Base-by-base conservation (phyloP, 768 basidiomycete genomes). In the Boletus huronensis region DNA sequence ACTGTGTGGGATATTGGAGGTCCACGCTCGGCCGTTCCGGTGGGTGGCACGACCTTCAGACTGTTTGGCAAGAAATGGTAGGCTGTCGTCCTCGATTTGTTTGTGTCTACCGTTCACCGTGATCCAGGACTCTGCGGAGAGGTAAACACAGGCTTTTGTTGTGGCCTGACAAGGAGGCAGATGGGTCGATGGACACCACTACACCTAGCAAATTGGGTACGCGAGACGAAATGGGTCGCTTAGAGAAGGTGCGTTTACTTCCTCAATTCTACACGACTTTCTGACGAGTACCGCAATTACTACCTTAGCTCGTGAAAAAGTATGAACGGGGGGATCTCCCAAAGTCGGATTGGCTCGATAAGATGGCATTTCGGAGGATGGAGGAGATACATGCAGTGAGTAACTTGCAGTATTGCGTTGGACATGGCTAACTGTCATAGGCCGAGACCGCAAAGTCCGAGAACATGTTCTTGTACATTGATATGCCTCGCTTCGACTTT, bases 1-100 rank as follows among this genome's bases (percentile, higher is more conserved):
- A 98, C 97, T 0, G 87, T 98, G 7, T 98, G 93, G 90, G 95
- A 98, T 66, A 94, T 94, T 54, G 88, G 85, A 35, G 89, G 90
- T 0, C 87, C 93, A 23, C 81, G 91, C 7, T 76, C 80, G 43
- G 85, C 91, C 2, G 77, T 83, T 17, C 90, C 94, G 6, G 87
- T 98, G 5, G 97, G 96, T 29, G 96, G 95, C 1, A 84, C 93
- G 3, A 97, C 93, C 0, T 88, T 98, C 66, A 79, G 83, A 19
- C 63, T 99, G 36, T 99, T 99, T 70, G 88, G 93, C 14, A 90
- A 91, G 82, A 97, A 98, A 76, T 88, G 88, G 94, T 90, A 56
- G 80, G 70, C 1, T 6, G 41, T 26, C 8, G 9, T 31, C 21
- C 43, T 44, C 25, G 3, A 35, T 43, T 23, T 1, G 39, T 1